Percentiles rank a stretch among this genome's conserved stretches.
Conservation (phyloP, 306 rosid species). For the Quercus bicolor region DNA sequence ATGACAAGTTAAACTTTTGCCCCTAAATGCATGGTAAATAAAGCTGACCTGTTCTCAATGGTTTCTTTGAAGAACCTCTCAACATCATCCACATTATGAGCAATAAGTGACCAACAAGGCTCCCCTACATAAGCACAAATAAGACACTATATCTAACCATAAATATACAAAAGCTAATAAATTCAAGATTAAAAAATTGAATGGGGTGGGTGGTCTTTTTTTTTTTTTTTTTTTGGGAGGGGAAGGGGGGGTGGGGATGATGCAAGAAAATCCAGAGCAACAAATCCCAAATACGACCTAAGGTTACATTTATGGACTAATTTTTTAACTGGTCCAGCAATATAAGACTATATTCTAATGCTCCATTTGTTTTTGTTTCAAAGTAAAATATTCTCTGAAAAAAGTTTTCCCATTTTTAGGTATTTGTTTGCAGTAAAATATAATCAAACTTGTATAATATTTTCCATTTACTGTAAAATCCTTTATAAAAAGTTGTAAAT, state of each 20-base stretch:
- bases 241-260: background rate
- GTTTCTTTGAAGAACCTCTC: conserved; percentile 84
- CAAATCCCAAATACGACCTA: too few relatives aligned
- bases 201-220: background rate
- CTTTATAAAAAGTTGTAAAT: too few relatives aligned
- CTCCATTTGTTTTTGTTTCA: too few relatives aligned
- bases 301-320: too few relatives aligned
- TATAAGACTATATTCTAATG: too few relatives aligned
- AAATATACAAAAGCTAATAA: conserved; percentile 2
- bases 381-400: too few relatives aligned
- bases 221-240: background rate
- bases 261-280: background rate
- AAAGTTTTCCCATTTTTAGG: too few relatives aligned
- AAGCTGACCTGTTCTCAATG: conserved; percentile 75
- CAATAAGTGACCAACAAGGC: conserved; percentile 77
- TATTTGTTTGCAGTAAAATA: too few relatives aligned
- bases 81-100: conserved; percentile 71
- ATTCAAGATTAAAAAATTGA: background rate
- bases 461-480: too few relatives aligned
- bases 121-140: conserved; percentile 55
- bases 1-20: background rate
- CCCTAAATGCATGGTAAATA: background rate
- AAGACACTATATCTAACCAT: conserved; percentile 7
- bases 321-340: too few relatives aligned
- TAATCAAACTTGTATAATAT: too few relatives aligned